Evolutionary conservation across 2,329 filamentous ascomycete species (phyloP), one percentile per base, ranked within the genome.

Genomic region (Hymenotorrendiella dingleyae): DNA sequence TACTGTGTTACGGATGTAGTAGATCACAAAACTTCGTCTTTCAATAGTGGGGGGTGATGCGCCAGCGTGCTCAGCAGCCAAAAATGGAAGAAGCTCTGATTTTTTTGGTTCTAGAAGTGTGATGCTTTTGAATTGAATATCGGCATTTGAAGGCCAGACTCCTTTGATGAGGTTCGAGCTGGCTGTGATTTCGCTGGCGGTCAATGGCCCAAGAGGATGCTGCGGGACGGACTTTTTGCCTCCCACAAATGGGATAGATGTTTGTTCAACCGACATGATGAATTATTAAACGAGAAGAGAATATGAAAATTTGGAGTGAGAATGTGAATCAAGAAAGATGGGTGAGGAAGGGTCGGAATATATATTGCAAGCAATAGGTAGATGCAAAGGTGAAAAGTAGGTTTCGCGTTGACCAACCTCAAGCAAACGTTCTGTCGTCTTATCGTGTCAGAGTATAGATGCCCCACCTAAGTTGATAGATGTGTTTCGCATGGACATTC

Each of bases 151-250:
- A 0, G 78, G 78, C 74, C 78, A 82, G 42, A 69, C 64, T 35
- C 62, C 59, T 44, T 64, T 70, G 48, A 83, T 65, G 23, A 80
- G 62, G 2, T 60, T 53, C 6, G 72, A 66, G 21, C 70, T 69
- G 33, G 68, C 62, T 11, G 64, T 64, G 48, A 84, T 80, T 59
- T 84, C 80, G 17, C 63, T 56, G n/a, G 67, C 68, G 21, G 68
- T 73, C 30, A 83, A 65, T 24, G 79, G 78, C 5, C 76, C 74
- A 40, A 83, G 68, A 9, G 80, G 79, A 52, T 83, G 79, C 28
- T 61, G 49, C 28, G 42, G 40, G 9, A 44, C 21, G 21, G 36
- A 17, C 29, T 49, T 53, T 36, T 55, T 58, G 32, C 39, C 53
- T 24, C 53, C 56, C 30, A 54, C 43, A 10, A 53, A 29, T 11